Conservation (phyloP, 495 filamentous ascomycete genomes). For the Cercophora scortea region DNA sequence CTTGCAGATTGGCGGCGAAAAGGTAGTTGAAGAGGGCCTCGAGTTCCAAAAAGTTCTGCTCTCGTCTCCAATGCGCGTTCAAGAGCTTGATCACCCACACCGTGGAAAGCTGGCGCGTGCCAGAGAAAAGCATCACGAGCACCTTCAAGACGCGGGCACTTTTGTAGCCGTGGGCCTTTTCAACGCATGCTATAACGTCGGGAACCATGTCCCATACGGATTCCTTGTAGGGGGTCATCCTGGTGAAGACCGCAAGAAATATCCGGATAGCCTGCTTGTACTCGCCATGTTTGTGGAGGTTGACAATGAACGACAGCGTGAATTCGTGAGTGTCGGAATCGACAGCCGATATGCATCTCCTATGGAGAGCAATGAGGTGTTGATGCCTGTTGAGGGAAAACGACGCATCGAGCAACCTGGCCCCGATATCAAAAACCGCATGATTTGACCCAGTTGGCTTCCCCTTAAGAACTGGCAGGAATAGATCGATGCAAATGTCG, state of each 20-base stretch:
- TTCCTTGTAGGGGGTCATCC: constrained; percentile 12
- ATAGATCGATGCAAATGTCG: constrained; percentile 23
- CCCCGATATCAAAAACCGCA: constrained; percentile 19
- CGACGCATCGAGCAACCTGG: constrained; percentile 19
- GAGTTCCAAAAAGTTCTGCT: constrained; percentile 14
- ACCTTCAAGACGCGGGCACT: constrained; percentile 17
- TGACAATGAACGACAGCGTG: constrained; percentile 19
- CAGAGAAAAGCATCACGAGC: constrained; percentile 16
- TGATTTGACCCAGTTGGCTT: constrained; percentile 5
- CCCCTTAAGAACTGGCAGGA: constrained; percentile 24
- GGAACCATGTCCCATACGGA: constrained; percentile 16
- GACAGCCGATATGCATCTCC: constrained; percentile 13
- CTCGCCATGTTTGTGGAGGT: constrained; percentile 15
- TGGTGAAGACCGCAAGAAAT: constrained; percentile 18
- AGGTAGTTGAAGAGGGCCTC: constrained; percentile 22
- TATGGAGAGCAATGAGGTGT: constrained; percentile 19
- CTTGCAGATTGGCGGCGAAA: constrained; percentile 6
- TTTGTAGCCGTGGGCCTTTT: constrained; percentile 15
- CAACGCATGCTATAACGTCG: constrained; percentile 20
- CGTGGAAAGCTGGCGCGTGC: constrained; percentile 6
- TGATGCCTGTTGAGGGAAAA: constrained; percentile 12
- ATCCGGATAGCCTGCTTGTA: constrained; percentile 23
- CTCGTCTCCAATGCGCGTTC: constrained; percentile 19
- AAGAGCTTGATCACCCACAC: constrained; percentile 29
- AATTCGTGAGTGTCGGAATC: constrained; percentile 6